phyloP scores from a whole-genome alignment of 73 alveolate genomes.

The Urostyla sp. region DNA sequence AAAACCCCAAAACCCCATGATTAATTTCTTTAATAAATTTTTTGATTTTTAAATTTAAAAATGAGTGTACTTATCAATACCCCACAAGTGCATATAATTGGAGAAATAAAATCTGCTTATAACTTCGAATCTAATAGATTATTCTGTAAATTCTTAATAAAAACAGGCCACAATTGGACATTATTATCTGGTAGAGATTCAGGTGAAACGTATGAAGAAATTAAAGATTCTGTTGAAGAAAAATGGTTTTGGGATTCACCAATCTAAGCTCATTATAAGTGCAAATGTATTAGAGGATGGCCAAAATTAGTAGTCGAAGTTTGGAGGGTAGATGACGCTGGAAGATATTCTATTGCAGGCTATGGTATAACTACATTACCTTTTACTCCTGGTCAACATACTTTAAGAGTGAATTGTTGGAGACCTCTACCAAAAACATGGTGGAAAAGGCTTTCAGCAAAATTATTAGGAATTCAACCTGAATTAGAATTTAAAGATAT shows the following conservation, averaged over 20 bases:
- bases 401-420: conserved; percentile 80
- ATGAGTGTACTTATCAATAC: conserved; percentile 56
- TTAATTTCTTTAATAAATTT: not conserved
- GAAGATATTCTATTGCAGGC: conserved; percentile 78
- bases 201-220: conserved; percentile 85
- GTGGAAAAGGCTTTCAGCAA: conserved; percentile 62
- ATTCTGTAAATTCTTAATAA: conserved; percentile 68
- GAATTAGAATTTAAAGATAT: conserved; percentile 78
- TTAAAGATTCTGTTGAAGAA: conserved; percentile 51
- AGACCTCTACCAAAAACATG: conserved; percentile 75
- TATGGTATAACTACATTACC: conserved; percentile 87
- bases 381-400: conserved; percentile 76
- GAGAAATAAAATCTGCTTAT: conserved; percentile 80
- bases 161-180: conserved; percentile 80
- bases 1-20: conserved; percentile 3
- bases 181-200: conserved; percentile 72
- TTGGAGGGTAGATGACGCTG: conserved; percentile 81
- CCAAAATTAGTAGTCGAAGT: conserved; percentile 82
- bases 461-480: conserved; percentile 76
- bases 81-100: conserved; percentile 75
- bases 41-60: conserved; percentile 35
- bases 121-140: conserved; percentile 69
- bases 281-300: conserved; percentile 80
- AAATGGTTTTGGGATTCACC: conserved; percentile 77
- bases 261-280: conserved; percentile 71